These are phyloP conservation scores for Fusarium sulawesiense DNA, from an alignment of 2,329 filamentous ascomycete species.

Conservation along the genomic window DNA sequence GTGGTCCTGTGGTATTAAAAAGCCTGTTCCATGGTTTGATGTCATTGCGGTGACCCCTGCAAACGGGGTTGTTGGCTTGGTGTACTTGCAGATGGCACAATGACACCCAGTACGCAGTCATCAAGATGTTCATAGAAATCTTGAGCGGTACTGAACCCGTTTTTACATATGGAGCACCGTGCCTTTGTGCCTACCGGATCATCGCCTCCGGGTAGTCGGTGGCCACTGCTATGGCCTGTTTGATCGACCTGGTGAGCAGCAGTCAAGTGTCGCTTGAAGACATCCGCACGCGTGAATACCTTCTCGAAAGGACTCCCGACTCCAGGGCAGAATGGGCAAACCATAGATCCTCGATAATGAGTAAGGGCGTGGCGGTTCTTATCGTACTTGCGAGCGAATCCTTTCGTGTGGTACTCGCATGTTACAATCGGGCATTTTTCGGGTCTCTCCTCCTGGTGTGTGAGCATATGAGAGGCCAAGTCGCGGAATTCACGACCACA, in stretches of 20 bases:
- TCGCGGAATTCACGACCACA: slow-evolving; percentile 72
- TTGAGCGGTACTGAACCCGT: slow-evolving; percentile 83
- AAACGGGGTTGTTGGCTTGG: slow-evolving; percentile 19
- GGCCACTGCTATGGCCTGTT: slow-evolving; percentile 86
- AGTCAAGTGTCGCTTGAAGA: slow-evolving; percentile 96
- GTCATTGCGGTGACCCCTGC: slow-evolving; percentile 22
- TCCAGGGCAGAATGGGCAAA: slow-evolving; percentile 94
- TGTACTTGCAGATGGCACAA: slow-evolving; percentile 56
- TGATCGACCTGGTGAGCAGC: slow-evolving; percentile 95
- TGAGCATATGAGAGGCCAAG: slow-evolving; percentile 90
- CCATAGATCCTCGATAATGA: slow-evolving; percentile 98
- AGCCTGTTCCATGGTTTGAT: not conserved
- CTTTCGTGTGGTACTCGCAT: slow-evolving; percentile 94
- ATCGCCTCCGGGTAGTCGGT: slow-evolving; percentile 48
- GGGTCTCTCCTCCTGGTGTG: slow-evolving; percentile 90
- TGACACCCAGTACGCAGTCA: slow-evolving; percentile 70
- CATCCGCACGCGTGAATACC: slow-evolving; percentile 94
- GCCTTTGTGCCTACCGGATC: slow-evolving; percentile 66
- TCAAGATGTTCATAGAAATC: slow-evolving; percentile 98
- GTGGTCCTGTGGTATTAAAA: not conserved
- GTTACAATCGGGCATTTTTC: slow-evolving; percentile 96
- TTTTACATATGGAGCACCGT: slow-evolving; percentile 90
- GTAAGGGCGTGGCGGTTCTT: slow-evolving; percentile 97
- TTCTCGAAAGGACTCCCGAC: slow-evolving; percentile 90
- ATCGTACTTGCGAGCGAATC: slow-evolving; percentile 96